Evolutionary conservation across 495 filamentous ascomycete species (phyloP), one percentile per base, ranked within the genome.

Genomic region (Penicillium canariense): DNA sequence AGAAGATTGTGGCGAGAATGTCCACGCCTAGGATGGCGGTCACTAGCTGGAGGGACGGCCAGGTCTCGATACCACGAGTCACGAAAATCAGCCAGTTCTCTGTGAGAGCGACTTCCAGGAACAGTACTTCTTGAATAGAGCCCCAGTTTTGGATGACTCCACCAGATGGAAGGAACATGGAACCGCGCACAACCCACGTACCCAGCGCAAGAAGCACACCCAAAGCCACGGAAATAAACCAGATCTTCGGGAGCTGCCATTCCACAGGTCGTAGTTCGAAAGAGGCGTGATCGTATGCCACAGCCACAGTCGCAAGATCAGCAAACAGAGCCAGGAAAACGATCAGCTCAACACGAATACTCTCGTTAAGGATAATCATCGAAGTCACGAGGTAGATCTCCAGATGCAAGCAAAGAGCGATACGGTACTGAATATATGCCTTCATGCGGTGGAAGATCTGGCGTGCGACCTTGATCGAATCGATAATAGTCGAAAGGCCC

Each of bases 371-470:
- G 63, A 89, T 87, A 57, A 88, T 79, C 83, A 87, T 87, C 18
- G 84, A 82, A 5, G 85, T 87, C 54, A 87, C 84, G 3, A 89
- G 73, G 66, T 87, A 89, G 49, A 89, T 84, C 65, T 89, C 86
- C 64, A 89, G 66, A 65, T 89, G 86, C 52, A 89, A 73, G 65
- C 86, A 89, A 30, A 89, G 81, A 30, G 86, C 86, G 65, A 89
- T 89, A 70, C 86, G 85, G 67, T 89, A 89, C 62, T 89, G 85
- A 55, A 89, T 87, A 60, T 89, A 89, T 11, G 85, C 79, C 72
- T 89, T 89, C 86, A 89, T 89, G 59, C 86, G 84, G 65, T 89
- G 86, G 77, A 89, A 89, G 58, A 89, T 89, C 63, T 89, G 82
- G 35, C 86, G 83, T 31, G 86, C 83, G 49, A 86, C 85, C 69